Evolutionary conservation across 2,329 filamentous ascomycete genomes (phyloP).

Genomic region (Dactylonectria estremocensis): DNA sequence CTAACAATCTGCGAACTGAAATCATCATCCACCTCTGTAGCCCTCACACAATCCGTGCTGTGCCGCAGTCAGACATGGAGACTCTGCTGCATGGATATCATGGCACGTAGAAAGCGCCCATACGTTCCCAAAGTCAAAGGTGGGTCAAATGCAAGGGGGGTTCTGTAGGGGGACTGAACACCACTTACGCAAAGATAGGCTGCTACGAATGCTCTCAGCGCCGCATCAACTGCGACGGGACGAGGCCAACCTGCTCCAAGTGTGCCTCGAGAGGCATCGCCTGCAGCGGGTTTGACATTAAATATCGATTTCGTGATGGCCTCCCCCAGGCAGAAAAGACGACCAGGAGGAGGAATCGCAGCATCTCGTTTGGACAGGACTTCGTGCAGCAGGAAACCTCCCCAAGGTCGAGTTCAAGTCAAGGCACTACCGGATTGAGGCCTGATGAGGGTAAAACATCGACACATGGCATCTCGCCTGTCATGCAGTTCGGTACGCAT

Average conservation of each 20-base stretch:
- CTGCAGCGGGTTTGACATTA: constrained; percentile 22
- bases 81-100: neutral
- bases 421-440: no score
- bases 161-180: neutral
- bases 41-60: neutral
- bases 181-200: constrained; percentile 1
- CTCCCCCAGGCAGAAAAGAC: neutral
- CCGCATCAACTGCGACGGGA: constrained; percentile 24
- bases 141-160: neutral
- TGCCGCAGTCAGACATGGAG: neutral
- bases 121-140: constrained; percentile 30
- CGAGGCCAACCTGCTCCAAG: constrained; percentile 16
- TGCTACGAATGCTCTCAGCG: constrained; percentile 28
- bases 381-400: neutral
- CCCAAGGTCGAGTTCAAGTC: no score
- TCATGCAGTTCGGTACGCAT: no score
- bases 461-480: neutral
- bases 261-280: constrained; percentile 16
- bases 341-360: neutral
- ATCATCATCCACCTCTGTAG: neutral
- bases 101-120: constrained; percentile 25
- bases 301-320: constrained; percentile 25
- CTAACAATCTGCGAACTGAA: neutral
- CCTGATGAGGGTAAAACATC: neutral
- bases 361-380: neutral